Evolutionary conservation across 768 basidiomycete species (phyloP).

Genomic region (Naganishia randhawae): DNA sequence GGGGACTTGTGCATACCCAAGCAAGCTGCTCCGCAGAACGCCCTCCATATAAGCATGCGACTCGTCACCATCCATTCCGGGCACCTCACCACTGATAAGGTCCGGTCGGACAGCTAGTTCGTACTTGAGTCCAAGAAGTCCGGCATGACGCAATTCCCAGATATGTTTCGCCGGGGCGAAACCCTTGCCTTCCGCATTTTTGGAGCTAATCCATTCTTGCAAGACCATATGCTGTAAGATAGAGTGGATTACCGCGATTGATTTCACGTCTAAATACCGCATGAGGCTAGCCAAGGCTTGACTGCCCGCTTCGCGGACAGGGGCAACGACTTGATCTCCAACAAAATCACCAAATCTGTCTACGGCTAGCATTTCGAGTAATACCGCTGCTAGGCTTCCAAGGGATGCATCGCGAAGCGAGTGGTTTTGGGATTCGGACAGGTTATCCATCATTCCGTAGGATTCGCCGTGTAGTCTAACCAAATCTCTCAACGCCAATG

Average conservation of each 20-base stretch:
- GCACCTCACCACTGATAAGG: constrained; percentile 57
- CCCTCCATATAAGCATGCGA: constrained; percentile 59
- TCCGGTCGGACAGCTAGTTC: constrained; percentile 91
- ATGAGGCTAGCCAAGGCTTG: constrained; percentile 88
- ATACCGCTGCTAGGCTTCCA: constrained; percentile 65
- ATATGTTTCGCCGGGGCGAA: constrained; percentile 53
- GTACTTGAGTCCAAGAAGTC: constrained; percentile 92
- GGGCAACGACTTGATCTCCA: constrained; percentile 93
- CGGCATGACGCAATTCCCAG: constrained; percentile 98
- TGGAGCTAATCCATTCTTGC: constrained; percentile 63
- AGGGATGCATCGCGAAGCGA: constrained; percentile 28
- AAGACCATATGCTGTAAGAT: constrained; percentile 89
- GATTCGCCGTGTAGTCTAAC: constrained; percentile 50
- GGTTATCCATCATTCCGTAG: background rate
- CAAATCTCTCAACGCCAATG: constrained; percentile 82
- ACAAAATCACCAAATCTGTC: constrained; percentile 99
- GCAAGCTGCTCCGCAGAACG: constrained; percentile 82
- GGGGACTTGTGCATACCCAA: constrained; percentile 63
- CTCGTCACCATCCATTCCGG: constrained; percentile 25
- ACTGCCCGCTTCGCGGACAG: constrained; percentile 91
- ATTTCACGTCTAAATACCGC: constrained; percentile 77
- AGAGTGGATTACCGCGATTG: constrained; percentile 72
- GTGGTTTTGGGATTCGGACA: constrained; percentile 13
- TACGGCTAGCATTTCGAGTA: constrained; percentile 83
- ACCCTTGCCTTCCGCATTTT: constrained; percentile 46